A percentile compares a stretch with the other conserved stretches of the same genome.
phyloP scores from a whole-genome alignment of 192 early-diverging fungal species.

The Endogone sp. region DNA sequence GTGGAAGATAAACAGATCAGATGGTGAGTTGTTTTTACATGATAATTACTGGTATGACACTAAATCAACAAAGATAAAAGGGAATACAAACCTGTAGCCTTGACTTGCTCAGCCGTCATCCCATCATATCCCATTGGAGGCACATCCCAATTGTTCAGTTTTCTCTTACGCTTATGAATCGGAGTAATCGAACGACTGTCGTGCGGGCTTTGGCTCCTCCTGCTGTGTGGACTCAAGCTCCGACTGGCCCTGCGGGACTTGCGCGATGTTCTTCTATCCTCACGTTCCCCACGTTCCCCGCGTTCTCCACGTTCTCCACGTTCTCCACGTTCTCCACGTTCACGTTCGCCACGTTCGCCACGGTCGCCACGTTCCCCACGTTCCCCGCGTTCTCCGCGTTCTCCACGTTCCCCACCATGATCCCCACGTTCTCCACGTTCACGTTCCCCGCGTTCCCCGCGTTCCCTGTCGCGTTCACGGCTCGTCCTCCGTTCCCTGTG shows the following conservation, averaged over 20 bases:
- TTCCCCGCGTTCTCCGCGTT: constrained; percentile 33
- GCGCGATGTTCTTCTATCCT: constrained; percentile 11
- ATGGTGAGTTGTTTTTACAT: constrained; percentile 17
- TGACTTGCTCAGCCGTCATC: constrained; percentile 81
- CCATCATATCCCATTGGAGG: constrained; percentile 86
- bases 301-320: constrained; percentile 31
- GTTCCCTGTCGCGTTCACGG: constrained; percentile 9
- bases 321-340: too few species aligned
- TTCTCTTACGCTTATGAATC: constrained; percentile 70
- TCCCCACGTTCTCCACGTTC: too few species aligned
- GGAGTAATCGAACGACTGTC: constrained; percentile 52
- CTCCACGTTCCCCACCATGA: too few species aligned
- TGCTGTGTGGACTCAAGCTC: constrained; percentile 33
- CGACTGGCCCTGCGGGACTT: constrained; percentile 15
- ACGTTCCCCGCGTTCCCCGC: constrained; percentile 28
- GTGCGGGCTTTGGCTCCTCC: constrained; percentile 35
- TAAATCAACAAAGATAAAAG: too few species aligned
- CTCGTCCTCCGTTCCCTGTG: constrained; percentile 11
- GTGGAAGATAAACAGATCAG: constrained; percentile 18
- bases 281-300: constrained; percentile 28
- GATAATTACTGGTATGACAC: too few species aligned
- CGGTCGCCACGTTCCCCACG: constrained; percentile 3
- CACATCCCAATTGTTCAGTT: constrained; percentile 91
- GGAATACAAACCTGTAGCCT: constrained; percentile 68
- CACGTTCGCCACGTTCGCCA: neutral